phyloP scores from a whole-genome alignment of 176 grass and related monocot species.

The Rhipidocladum racemiflorum region DNA sequence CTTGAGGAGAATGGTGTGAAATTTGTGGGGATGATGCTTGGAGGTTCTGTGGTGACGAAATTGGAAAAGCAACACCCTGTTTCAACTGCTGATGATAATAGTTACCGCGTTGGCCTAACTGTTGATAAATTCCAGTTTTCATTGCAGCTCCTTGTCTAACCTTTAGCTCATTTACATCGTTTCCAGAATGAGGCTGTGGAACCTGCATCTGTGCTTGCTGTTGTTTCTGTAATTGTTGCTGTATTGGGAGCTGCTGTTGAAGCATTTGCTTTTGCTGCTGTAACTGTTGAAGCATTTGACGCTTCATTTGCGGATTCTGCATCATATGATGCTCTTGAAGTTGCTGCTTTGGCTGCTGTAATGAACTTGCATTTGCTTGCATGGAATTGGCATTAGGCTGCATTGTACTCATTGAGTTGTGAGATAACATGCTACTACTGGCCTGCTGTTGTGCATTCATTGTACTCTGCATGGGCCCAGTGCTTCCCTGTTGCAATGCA shows the following conservation, averaged over 20 bases:
- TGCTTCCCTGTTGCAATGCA: slow-evolving; percentile 45
- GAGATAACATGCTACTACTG: slow-evolving; percentile 54
- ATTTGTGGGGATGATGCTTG: slow-evolving; percentile 97
- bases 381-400: slow-evolving; percentile 57
- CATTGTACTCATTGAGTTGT: slow-evolving; percentile 53
- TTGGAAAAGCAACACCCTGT: slow-evolving; percentile 57
- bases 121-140: slow-evolving; percentile 83
- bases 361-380: slow-evolving; percentile 57
- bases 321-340: slow-evolving; percentile 70
- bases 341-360: slow-evolving; percentile 73
- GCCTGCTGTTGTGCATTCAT: slow-evolving; percentile 50
- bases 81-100: slow-evolving; percentile 84
- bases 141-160: slow-evolving; percentile 63
- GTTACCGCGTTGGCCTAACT: slow-evolving; percentile 43
- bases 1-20: slow-evolving; percentile 80
- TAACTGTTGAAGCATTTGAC: slow-evolving; percentile 48
- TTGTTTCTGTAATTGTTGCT: slow-evolving; percentile 64
- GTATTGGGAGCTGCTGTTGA: slow-evolving; percentile 46
- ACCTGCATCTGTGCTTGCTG: slow-evolving; percentile 62
- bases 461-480: slow-evolving; percentile 44
- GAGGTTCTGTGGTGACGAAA: slow-evolving; percentile 87
- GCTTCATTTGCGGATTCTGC: slow-evolving; percentile 68
- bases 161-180: slow-evolving; percentile 67
- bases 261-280: slow-evolving; percentile 64
- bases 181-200: slow-evolving; percentile 62